phyloP scores from a whole-genome alignment of 2,329 filamentous ascomycete genomes.

The Penicillium sp. region DNA sequence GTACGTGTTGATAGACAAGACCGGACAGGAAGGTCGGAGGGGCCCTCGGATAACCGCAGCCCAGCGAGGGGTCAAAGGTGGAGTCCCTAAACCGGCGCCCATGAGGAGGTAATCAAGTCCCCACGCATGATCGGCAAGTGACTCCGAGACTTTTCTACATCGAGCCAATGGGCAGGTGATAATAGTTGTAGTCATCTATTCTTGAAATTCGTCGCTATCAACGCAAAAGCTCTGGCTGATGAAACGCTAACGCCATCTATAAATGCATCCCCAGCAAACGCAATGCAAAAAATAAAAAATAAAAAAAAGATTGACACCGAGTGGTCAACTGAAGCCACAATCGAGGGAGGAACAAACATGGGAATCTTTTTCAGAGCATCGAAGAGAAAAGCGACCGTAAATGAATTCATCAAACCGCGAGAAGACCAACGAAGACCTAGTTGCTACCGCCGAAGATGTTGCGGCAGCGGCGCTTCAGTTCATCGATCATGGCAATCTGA shows the following conservation, averaged over 20 bases:
- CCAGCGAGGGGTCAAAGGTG: constrained; percentile 4
- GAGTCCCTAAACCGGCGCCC: neutral
- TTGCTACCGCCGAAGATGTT: constrained; percentile 25
- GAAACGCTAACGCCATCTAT: constrained; percentile 32
- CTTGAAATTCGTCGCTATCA: constrained; percentile 28
- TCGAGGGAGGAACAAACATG: constrained; percentile 1
- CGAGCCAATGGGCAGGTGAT: neutral
- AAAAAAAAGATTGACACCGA: constrained; percentile 5
- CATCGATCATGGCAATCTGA: constrained; percentile 42
- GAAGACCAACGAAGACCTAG: constrained; percentile 12
- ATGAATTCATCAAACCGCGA: constrained; percentile 3
- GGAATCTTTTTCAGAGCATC: constrained; percentile 5
- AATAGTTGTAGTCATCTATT: neutral
- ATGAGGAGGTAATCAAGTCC: neutral
- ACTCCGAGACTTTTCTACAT: neutral
- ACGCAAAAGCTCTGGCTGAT: constrained; percentile 15
- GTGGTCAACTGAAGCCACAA: constrained; percentile 6
- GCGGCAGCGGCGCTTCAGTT: constrained; percentile 40
- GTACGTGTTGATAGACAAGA: neutral
- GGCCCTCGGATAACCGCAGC: constrained; percentile 11
- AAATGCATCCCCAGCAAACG: constrained; percentile 30
- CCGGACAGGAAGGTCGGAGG: constrained; percentile 4
- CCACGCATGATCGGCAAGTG: constrained; percentile 1
- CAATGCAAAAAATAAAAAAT: constrained; percentile 19
- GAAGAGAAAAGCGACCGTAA: constrained; percentile 7